phyloP scores from a whole-genome alignment of 2,329 filamentous ascomycete species.

The Massarina eburnea region DNA sequence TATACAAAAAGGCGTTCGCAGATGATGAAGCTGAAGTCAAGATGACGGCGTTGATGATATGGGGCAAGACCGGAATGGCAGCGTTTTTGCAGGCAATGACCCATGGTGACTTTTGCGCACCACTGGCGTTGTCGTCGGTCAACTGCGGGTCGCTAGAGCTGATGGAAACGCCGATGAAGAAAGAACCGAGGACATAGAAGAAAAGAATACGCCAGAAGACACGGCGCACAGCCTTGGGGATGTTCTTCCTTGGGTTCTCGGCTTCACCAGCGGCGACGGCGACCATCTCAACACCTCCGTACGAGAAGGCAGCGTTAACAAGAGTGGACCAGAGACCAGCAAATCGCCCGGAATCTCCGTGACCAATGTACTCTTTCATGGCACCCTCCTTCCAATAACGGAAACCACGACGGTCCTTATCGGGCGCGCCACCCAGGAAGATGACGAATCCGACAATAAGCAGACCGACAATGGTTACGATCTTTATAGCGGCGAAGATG shows the following conservation, averaged over 20 bases:
- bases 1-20: conserved; percentile 66
- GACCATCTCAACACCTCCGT: conserved; percentile 41
- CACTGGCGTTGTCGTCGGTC: conserved; percentile 45
- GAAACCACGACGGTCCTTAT: conserved; percentile 55
- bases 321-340: conserved; percentile 60
- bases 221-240: conserved; percentile 57
- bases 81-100: conserved; percentile 70
- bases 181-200: conserved; percentile 56
- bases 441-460: conserved; percentile 35
- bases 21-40: conserved; percentile 72
- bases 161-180: conserved; percentile 64
- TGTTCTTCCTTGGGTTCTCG: conserved; percentile 42
- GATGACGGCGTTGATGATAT: conserved; percentile 75
- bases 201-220: conserved; percentile 59
- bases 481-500: conserved; percentile 54
- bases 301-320: conserved; percentile 53
- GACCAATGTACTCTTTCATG: conserved; percentile 51
- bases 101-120: conserved; percentile 41
- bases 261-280: conserved; percentile 42
- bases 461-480: conserved; percentile 39
- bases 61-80: conserved; percentile 66
- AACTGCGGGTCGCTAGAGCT: conserved; percentile 56
- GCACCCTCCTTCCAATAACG: conserved; percentile 69
- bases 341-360: conserved; percentile 62
- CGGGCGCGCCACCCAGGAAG: conserved; percentile 40